These are phyloP conservation scores for Xylariaceae sp. DNA, from an alignment of 2,329 filamentous ascomycete species.

Conservation along the genomic window DNA sequence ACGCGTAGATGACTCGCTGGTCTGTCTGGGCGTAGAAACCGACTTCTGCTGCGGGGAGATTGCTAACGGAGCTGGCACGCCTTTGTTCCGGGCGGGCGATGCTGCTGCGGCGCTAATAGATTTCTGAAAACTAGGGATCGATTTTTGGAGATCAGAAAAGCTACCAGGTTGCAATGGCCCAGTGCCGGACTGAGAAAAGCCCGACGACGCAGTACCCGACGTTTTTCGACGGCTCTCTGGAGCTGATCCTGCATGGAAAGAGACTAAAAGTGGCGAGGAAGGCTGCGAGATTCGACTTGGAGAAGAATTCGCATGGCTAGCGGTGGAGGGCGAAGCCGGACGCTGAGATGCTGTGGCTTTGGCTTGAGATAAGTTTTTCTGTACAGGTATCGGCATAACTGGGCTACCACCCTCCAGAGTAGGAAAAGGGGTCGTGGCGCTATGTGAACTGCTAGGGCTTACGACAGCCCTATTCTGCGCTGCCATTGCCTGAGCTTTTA, in stretches of 20 bases:
- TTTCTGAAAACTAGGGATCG: constrained; percentile 56
- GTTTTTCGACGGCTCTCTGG: constrained; percentile 80
- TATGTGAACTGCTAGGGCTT: constrained; percentile 42
- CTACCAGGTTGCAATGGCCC: constrained; percentile 65
- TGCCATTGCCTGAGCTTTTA: constrained; percentile 84
- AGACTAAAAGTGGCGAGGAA: constrained; percentile 89
- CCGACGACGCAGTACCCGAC: constrained; percentile 84
- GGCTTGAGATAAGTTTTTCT: constrained; percentile 76
- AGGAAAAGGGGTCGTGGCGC: constrained; percentile 57
- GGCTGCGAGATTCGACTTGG: constrained; percentile 76
- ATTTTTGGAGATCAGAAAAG: constrained; percentile 67
- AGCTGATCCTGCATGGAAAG: constrained; percentile 82
- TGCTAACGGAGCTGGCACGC: constrained; percentile 45
- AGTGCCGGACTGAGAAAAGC: constrained; percentile 66
- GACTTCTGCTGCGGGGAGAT: constrained; percentile 63
- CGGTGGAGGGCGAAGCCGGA: constrained; percentile 78
- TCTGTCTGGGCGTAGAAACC: constrained; percentile 56
- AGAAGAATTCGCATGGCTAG: constrained; percentile 77
- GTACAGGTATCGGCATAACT: constrained; percentile 71
- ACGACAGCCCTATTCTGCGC: constrained; percentile 51
- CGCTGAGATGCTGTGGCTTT: constrained; percentile 63
- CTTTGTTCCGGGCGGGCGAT: constrained; percentile 55
- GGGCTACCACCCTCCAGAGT: constrained; percentile 76
- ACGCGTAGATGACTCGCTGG: constrained; percentile 59
- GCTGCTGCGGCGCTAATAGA: constrained; percentile 51